Percentiles rank a stretch among this genome's conserved stretches.
phyloP scores from a whole-genome alignment of 2,329 filamentous ascomycete species.

The Paecilomyces variotii region DNA sequence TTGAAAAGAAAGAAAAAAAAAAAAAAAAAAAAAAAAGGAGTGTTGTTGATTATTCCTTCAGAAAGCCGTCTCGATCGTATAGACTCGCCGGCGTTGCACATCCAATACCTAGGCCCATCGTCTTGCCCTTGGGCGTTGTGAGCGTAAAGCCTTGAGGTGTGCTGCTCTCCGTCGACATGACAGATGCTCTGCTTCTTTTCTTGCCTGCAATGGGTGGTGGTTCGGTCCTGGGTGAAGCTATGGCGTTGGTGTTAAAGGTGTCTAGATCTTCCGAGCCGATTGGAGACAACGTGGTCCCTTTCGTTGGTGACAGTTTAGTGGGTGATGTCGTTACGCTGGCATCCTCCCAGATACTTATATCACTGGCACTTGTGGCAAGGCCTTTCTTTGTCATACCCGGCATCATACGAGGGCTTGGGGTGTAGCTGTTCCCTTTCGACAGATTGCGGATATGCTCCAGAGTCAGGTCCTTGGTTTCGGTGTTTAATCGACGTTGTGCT shows the following conservation, averaged over 20 bases:
- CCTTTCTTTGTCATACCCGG: conserved; percentile 6
- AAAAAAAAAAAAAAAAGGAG: conserved; percentile 1
- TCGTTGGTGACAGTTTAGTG: background rate
- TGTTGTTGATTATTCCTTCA: conserved; percentile 22
- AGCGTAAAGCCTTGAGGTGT: conserved; percentile 9
- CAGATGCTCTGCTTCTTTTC: background rate
- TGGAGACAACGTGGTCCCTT: background rate
- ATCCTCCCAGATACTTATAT: conserved; percentile 34
- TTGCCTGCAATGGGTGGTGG: background rate
- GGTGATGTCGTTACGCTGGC: background rate
- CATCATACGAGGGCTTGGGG: conserved; percentile 2
- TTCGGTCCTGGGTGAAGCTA: background rate
- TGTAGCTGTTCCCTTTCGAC: conserved; percentile 4
- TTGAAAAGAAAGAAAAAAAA: conserved; percentile 1
- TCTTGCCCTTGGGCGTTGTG: conserved; percentile 20
- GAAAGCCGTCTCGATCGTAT: conserved; percentile 36
- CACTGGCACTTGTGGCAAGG: conserved; percentile 12
- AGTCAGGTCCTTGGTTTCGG: conserved; percentile 10
- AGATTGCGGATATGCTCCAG: conserved; percentile 6
- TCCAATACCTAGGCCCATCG: conserved; percentile 20
- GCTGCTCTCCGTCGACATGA: conserved; percentile 2
- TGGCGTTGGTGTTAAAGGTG: background rate
- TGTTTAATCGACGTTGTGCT: conserved; percentile 18
- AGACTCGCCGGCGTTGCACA: conserved; percentile 37
- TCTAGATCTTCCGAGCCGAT: background rate